Conservation (phyloP, 768 basidiomycete genomes). For the Cystobasidium ongulense region DNA sequence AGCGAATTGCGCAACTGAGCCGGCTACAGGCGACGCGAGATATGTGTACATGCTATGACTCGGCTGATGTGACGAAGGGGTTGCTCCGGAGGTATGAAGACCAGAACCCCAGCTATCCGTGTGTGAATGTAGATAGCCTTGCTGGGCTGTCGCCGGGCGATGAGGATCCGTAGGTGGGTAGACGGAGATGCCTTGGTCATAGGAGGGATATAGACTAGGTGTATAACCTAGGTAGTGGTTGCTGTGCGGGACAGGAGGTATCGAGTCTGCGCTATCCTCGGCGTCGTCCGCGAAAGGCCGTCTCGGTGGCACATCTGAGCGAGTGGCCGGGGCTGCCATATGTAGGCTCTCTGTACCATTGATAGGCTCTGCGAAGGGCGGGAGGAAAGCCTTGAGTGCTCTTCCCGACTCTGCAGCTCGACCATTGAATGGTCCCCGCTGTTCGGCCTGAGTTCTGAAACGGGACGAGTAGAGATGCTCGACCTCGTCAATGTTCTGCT, state of each 20-base stretch:
- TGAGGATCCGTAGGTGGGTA: not conserved
- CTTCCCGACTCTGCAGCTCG: not conserved
- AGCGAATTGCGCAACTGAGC: not conserved
- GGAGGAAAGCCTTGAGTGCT: not conserved
- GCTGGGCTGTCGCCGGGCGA: not conserved
- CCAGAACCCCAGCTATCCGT: not conserved
- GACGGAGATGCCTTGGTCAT: not conserved
- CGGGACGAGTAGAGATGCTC: constrained; percentile 17
- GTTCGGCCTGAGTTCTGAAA: not conserved
- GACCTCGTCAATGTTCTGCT: constrained; percentile 19
- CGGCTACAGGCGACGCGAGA: not conserved
- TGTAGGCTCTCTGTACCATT: too few species aligned
- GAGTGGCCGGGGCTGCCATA: not conserved
- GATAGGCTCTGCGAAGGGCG: not conserved
- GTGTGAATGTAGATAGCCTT: not conserved
- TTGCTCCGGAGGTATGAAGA: not conserved
- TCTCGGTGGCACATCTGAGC: not conserved
- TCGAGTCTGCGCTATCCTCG: not conserved
- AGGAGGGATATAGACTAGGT: not conserved
- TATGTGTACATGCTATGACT: not conserved
- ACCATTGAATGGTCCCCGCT: not conserved
- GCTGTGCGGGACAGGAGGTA: not conserved
- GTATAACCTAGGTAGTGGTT: not conserved
- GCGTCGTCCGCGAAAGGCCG: not conserved
- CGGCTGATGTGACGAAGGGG: not conserved